phyloP scores from a whole-genome alignment of 257 asterid genomes.

The Rehmannia glutinosa region DNA sequence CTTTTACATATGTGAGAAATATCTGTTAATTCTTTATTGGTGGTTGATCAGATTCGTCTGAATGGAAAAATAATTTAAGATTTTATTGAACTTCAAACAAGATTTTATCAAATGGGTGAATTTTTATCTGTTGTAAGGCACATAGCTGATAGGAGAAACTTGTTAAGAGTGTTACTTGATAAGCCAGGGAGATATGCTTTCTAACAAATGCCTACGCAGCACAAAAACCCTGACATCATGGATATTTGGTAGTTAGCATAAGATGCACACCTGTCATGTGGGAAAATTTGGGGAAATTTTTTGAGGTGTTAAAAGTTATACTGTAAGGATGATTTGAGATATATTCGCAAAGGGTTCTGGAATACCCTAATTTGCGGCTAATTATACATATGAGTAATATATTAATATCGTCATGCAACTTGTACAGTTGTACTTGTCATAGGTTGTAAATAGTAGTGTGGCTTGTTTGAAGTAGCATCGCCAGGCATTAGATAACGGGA shows the following conservation, averaged over 20 bases:
- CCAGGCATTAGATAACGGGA: not conserved
- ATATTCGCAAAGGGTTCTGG: not conserved
- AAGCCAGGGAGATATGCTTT: not conserved
- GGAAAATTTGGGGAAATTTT: too few relatives aligned
- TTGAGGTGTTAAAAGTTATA: not conserved
- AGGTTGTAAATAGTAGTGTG: not conserved
- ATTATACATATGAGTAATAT: not conserved
- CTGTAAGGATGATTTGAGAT: not conserved
- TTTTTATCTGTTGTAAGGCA: not conserved
- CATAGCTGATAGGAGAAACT: not conserved
- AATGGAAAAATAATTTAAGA: not conserved
- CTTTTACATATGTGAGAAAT: not conserved
- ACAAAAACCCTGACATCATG: not conserved
- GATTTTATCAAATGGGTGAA: not conserved
- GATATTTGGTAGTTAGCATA: too few relatives aligned
- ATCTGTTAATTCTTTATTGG: not conserved
- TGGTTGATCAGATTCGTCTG: not conserved
- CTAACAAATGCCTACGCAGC: not conserved
- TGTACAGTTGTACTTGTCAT: not conserved
- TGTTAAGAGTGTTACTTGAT: slow-evolving; percentile 4
- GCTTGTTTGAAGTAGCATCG: not conserved
- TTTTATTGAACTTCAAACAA: not conserved
- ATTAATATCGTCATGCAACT: not conserved
- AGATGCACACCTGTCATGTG: not conserved
- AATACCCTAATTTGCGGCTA: not conserved